phyloP scores from a whole-genome alignment of 805 yeast genomes.

The Hanseniaspora lachancei region DNA sequence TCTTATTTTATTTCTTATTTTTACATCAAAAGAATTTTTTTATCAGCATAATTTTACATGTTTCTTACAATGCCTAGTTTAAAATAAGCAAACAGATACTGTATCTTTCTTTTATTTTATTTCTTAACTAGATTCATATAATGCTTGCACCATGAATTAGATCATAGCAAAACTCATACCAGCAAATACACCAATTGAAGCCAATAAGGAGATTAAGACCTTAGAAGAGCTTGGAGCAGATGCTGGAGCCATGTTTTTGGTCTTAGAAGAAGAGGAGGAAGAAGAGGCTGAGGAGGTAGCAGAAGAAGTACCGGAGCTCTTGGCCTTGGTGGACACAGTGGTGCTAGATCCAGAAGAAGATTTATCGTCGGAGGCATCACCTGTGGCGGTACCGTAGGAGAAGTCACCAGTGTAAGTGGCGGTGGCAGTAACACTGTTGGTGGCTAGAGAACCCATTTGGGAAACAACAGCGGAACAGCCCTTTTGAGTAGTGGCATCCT shows the following conservation, averaged over 20 bases:
- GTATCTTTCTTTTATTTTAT: background rate
- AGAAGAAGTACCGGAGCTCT: slow-evolving; percentile 15
- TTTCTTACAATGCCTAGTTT: background rate
- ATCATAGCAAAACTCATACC: slow-evolving; percentile 30
- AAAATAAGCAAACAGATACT: background rate
- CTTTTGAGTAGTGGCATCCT: slow-evolving; percentile 36
- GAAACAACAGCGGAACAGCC: slow-evolving; percentile 44
- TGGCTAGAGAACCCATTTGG: slow-evolving; percentile 49
- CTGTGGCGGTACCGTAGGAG: slow-evolving; percentile 17
- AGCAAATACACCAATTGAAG: slow-evolving; percentile 27
- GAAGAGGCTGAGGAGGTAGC: slow-evolving; percentile 13
- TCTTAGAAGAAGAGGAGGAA: slow-evolving; percentile 20
- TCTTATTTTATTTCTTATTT: background rate
- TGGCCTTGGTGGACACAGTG: slow-evolving; percentile 14
- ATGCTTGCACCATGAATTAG: slow-evolving; percentile 14
- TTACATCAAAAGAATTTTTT: background rate
- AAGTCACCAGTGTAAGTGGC: slow-evolving; percentile 25
- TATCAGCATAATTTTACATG: background rate
- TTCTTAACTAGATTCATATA: background rate
- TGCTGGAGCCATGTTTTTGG: slow-evolving; percentile 21
- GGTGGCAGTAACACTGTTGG: slow-evolving; percentile 28
- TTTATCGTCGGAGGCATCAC: slow-evolving; percentile 12
- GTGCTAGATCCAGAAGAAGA: slow-evolving; percentile 16
- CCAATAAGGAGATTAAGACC: slow-evolving; percentile 24
- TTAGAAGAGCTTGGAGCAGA: slow-evolving; percentile 23